A percentile compares a stretch with the other conserved stretches of the same genome.
phyloP scores from a whole-genome alignment of 2,329 filamentous ascomycete genomes.

The Fusarium longipes region DNA sequence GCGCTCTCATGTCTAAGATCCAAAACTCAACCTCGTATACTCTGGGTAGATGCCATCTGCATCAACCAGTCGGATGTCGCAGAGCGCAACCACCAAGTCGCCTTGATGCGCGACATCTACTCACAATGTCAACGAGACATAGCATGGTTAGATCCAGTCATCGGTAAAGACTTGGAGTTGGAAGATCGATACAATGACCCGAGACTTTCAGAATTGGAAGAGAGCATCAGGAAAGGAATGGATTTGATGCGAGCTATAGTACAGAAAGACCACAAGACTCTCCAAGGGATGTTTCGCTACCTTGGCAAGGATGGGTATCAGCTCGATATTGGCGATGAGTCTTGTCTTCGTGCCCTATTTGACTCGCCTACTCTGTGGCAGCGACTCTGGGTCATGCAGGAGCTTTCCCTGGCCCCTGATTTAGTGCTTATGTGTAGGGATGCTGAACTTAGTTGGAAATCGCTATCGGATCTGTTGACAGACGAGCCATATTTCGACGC shows the following conservation, averaged over 20 bases:
- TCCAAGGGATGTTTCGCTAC: no score
- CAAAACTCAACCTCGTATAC: fast-evolving
- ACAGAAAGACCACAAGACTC: neutral
- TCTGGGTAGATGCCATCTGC: slow-evolving; percentile 35
- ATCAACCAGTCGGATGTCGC: slow-evolving; percentile 24
- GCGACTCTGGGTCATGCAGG: slow-evolving; percentile 29
- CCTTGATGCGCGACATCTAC: slow-evolving; percentile 25
- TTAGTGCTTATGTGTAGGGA: slow-evolving; percentile 10
- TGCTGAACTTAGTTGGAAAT: slow-evolving; percentile 10
- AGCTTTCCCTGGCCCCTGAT: slow-evolving; percentile 9
- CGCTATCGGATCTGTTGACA: neutral
- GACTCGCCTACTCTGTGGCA: neutral
- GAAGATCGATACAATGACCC: neutral
- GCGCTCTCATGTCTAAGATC: neutral
- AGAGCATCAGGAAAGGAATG: neutral
- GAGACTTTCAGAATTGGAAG: neutral
- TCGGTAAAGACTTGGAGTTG: neutral
- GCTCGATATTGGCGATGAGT: fast-evolving
- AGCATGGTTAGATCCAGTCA: slow-evolving; percentile 23
- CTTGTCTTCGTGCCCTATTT: neutral
- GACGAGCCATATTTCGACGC: slow-evolving; percentile 31
- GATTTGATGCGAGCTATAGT: slow-evolving; percentile 2
- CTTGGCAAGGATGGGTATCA: no score
- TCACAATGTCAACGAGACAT: slow-evolving; percentile 20
- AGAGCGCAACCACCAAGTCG: slow-evolving; percentile 22